These are phyloP conservation scores for Auricularia heimuer DNA, from an alignment of 768 basidiomycete species.

Conservation along the genomic window DNA sequence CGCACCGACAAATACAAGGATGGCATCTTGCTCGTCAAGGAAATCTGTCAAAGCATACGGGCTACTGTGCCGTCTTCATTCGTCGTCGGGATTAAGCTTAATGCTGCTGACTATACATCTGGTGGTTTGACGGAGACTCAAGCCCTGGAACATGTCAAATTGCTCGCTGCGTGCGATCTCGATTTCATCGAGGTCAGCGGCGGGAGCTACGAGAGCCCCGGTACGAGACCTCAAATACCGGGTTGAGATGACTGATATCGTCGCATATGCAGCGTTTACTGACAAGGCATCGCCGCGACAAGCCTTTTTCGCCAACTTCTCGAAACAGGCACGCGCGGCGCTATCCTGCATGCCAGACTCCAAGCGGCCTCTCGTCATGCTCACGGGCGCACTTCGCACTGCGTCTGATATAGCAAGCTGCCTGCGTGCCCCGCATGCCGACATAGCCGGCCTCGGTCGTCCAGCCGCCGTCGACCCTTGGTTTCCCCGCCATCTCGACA, in stretches of 20 bases:
- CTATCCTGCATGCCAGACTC: slow-evolving; percentile 27
- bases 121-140: slow-evolving; percentile 21
- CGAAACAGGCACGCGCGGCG: slow-evolving; percentile 40
- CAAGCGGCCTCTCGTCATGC: slow-evolving; percentile 50
- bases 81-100: slow-evolving; percentile 69
- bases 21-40: slow-evolving; percentile 46
- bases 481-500: not conserved
- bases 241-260: no score
- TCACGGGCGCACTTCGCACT: slow-evolving; percentile 72
- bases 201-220: slow-evolving; percentile 74
- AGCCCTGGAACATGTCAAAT: slow-evolving; percentile 50
- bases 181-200: slow-evolving; percentile 88
- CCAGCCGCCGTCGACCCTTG: slow-evolving; percentile 49
- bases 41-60: slow-evolving; percentile 49
- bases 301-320: slow-evolving; percentile 64
- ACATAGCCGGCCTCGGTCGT: slow-evolving; percentile 72
- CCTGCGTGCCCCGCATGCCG: slow-evolving; percentile 45
- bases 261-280: slow-evolving; percentile 18
- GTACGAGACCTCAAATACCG: slow-evolving; percentile 26
- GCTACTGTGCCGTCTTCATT: slow-evolving; percentile 45
- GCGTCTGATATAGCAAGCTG: slow-evolving; percentile 45
- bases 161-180: slow-evolving; percentile 56
- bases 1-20: slow-evolving; percentile 54
- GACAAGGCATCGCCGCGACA: slow-evolving; percentile 38
- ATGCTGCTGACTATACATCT: slow-evolving; percentile 61